Base-by-base conservation (phyloP, 352 stramenopile species). In the Elongisporangium prolatum region DNA sequence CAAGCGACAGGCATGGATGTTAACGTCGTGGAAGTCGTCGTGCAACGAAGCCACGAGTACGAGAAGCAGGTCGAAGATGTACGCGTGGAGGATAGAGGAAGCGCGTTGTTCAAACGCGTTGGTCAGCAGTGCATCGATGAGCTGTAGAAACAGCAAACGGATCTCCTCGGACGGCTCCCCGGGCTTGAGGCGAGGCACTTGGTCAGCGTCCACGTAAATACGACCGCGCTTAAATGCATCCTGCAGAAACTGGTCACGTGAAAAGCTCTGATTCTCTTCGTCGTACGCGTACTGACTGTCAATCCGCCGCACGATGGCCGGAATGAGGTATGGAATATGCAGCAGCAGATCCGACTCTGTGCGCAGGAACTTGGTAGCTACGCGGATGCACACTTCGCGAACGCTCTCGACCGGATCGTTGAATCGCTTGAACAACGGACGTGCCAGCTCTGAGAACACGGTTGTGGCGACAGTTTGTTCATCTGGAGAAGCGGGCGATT, bases 11-110 rank as follows among this genome's bases (percentile, higher is more conserved):
- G 75, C 77, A 34, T 69, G 62, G 60, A 96, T 83, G 59, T 93
- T 96, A 22, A 97, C 60, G 2, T 93, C 84, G 18, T 88, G 88
- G 68, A 85, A 98, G 11, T 89, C 75, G 72, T 98, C 95, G 50
- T 82, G 68, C 3, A 97, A 55, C n/a, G 74, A 69, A 50, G 56
- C 76, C n/a, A 90, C 68, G 17, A 95, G 63, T 0, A 93, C 16
- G 8, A 91, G 59, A 21, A 95, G 16, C 21, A 91, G 65, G 51
- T 95, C 85, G 54, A 89, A 92, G 20, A 93, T 74, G 56, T 93
- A 93, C 10, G 84, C 81, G 61, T 93, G 79, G 11, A 95, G 68
- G 48, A 93, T 82, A 16, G 85, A 92, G 8, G 81, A 79, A 10
- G 84, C 80, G 50, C 74, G 68, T 10, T 56, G 67, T 13, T 67